Base-by-base conservation (phyloP, 768 basidiomycete genomes). In the Lyophyllum shimeji region DNA sequence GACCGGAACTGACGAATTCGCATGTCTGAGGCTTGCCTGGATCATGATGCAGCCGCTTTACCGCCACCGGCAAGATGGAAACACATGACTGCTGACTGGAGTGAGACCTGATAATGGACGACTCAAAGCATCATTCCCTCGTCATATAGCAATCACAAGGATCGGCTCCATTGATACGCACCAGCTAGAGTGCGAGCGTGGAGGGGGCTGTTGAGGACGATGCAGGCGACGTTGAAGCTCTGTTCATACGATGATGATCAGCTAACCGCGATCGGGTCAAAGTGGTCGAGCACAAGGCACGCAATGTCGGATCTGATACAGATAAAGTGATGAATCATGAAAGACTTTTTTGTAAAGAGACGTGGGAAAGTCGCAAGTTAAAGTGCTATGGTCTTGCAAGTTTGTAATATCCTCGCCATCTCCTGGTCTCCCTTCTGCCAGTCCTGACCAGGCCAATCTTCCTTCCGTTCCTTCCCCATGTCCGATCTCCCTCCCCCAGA, bases 391-490 rank as follows among this genome's bases (percentile, higher is more conserved):
- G 59, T 60, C 59, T 63, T 55, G 58, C 50, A 60, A 56, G 58
- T 63, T 66, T 66, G 63, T 66, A 64, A 64, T 66, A 60, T 52
- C 53, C 59, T 45, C 55, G 46, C n/a, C 43, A 57, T 48, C 54
- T 37, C 34, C 15, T 59, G 29, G 42, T 49, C 46, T 51, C 50
- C 54, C 56, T 63, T 60, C 37, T 56, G 42, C 49, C 24, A 60
- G 45, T 61, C 70, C 59, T 64, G 50, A 56, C 58, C 52, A 39
- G 63, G 54, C 60, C 62, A 63, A 67, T 56, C 69, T 40, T 46
- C 56, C 65, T 64, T 65, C 63, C 68, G 63, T 62, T 50, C 61
- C 63, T 54, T 48, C 69, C 56, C 55, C 69, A 69, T 60, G 71
- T 63, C 56, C 55, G 63, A 64, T 53, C 69, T 58, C 58, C 63